Base-by-base conservation (phyloP, 768 basidiomycete species). In the Rhodotorula sphaerocarpa region DNA sequence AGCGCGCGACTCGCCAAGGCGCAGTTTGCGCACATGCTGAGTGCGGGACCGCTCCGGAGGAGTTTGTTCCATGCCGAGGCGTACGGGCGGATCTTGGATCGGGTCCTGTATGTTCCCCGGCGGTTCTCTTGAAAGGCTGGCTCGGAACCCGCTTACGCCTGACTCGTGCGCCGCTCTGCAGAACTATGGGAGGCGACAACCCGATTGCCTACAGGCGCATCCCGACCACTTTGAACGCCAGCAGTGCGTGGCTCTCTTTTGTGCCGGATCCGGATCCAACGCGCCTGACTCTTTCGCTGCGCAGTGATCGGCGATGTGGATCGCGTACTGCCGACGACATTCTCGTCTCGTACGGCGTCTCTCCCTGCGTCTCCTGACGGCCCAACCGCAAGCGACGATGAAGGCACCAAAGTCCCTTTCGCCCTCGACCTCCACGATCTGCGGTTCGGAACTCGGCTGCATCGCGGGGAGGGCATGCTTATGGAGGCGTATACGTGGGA, bases 241-340 rank as follows among this genome's bases (percentile, higher is more conserved):
- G 58, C 33, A 67, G 66, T 67, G 23, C 41, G 66, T 55, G 9
- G 27, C 6, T 3, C 27, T n/a, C 43, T 2, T 2, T 10, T 15
- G n/a, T 23, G 6, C 39, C 11, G 16, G 23, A 7, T 20, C 4
- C 2, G 12, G 16, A 23, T 42, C 23, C 36, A 0, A 14, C 3
- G 15, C 11, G 21, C 9, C 25, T 39, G 2, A 25, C 21, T 11
- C 12, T 10, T 12, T 15, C 20, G 0, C 10, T 16, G 7, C 52
- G 20, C 51, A 67, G 66, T 67, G 66, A 57, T 67, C 28, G 66
- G 66, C 27, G 61, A 67, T 45, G 45, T 67, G n/a, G 57, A 58
- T 39, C 57, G 66, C 23, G 33, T 67, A 27, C 61, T 67, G 21
- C 50, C 61, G 15, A 57, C 54, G 25, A 18, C 45, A 7, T 63